These are phyloP conservation scores for Ambrosia artemisiifolia DNA, from an alignment of 129 eudicot genomes.

Conservation along the genomic window DNA sequence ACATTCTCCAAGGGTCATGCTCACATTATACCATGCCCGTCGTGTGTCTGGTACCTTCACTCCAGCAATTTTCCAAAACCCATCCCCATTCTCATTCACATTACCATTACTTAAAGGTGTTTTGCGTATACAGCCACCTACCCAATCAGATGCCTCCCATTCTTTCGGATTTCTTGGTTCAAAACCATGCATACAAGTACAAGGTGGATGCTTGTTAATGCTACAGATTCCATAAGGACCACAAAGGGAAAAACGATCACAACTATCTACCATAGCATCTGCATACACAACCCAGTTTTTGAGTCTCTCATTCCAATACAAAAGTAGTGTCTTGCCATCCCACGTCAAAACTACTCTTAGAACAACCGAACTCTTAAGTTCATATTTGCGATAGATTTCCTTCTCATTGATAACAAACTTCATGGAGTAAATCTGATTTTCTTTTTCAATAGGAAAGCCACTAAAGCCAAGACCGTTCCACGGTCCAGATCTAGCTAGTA, in stretches of 20 bases:
- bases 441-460: neutral
- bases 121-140: conserved; percentile 16
- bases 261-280: neutral
- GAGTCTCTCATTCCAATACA: neutral
- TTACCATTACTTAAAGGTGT: neutral
- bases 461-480: conserved; percentile 22
- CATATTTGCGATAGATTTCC: neutral
- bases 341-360: neutral
- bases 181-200: too few relatives aligned
- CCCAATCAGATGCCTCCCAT: too few relatives aligned
- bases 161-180: too few relatives aligned
- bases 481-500: conserved; percentile 26
- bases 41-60: conserved; percentile 18
- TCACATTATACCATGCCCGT: too few relatives aligned
- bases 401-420: neutral
- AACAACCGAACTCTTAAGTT: neutral
- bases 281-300: neutral
- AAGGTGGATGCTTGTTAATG: too few relatives aligned
- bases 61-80: conserved; percentile 12
- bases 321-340: neutral
- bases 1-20: too few relatives aligned
- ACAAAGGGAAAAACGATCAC: conserved; percentile 23
- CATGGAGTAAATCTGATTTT: neutral
- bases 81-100: conserved; percentile 18
- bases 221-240: neutral